These are phyloP conservation scores for Ogataea hybrid DNA, from an alignment of 1,139 yeast genomes.

Conservation along the genomic window DNA sequence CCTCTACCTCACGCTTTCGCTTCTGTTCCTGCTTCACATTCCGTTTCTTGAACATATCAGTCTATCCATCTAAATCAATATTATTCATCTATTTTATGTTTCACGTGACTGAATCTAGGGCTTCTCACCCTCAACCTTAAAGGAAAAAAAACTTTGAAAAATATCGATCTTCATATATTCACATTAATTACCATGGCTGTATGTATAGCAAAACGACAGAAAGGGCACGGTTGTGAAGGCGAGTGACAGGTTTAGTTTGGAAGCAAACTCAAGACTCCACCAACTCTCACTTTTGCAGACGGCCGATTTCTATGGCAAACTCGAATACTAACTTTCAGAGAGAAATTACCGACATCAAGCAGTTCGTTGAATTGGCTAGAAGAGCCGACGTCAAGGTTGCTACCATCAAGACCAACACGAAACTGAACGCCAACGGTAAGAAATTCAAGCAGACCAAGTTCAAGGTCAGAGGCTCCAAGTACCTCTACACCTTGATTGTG, in stretches of 20 bases:
- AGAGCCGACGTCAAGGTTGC: constrained; percentile 95
- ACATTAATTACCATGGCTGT: constrained; percentile 29
- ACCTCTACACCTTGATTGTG: constrained; percentile 94
- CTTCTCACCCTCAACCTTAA: constrained; percentile 7
- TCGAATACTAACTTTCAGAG: constrained; percentile 20
- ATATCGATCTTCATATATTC: constrained; percentile 11
- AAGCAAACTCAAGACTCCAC: not conserved
- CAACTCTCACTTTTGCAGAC: not conserved
- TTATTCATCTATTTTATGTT: not conserved
- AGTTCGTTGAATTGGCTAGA: constrained; percentile 97
- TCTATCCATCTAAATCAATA: not conserved
- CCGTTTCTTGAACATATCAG: constrained; percentile 36
- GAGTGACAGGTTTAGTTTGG: not conserved
- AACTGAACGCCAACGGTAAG: constrained; percentile 82
- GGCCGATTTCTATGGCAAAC: no score
- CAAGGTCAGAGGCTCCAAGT: constrained; percentile 96
- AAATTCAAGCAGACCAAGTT: constrained; percentile 92
- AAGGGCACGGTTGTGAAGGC: not conserved
- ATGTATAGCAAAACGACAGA: constrained; percentile 16
- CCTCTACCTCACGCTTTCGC: constrained; percentile 2
- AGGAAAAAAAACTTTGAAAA: constrained; percentile 9
- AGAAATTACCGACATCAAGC: constrained; percentile 95
- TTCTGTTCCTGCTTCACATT: constrained; percentile 7
- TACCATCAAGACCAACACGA: constrained; percentile 87
- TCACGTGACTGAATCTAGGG: constrained; percentile 5